These are phyloP conservation scores for Corymbia maculata DNA, from an alignment of 345 rosid genomes.

Conservation along the genomic window DNA sequence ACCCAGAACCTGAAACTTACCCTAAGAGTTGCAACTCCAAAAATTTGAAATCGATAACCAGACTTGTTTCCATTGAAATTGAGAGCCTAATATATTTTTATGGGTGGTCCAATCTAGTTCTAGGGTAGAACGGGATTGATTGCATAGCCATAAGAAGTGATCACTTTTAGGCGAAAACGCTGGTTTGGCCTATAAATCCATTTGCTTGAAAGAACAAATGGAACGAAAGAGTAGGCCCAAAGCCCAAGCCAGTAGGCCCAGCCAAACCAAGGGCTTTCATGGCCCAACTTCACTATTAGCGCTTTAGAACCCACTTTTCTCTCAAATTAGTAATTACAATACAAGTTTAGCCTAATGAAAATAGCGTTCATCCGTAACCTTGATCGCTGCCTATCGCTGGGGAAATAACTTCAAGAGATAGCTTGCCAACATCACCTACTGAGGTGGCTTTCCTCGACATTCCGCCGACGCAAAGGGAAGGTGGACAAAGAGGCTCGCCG, in stretches of 20 bases:
- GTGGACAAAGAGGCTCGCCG: neutral
- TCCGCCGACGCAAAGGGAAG: neutral
- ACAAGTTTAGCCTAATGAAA: neutral
- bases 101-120: neutral
- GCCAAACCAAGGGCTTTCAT: neutral
- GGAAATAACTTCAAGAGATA: neutral
- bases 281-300: neutral
- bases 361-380: neutral
- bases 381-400: neutral
- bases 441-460: neutral
- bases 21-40: accelerated
- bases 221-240: neutral
- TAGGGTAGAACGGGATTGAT: neutral
- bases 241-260: neutral
- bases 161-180: neutral
- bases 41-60: accelerated
- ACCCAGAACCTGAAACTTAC: too few relatives aligned
- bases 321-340: neutral
- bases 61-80: accelerated
- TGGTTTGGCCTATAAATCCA: neutral
- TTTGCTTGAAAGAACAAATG: neutral
- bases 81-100: accelerated
- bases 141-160: neutral
- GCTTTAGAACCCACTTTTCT: neutral
- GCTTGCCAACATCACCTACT: neutral